Evolutionary conservation across 352 stramenopile species (phyloP), one percentile per base, ranked within the genome.

Genomic region (Globisporangium uncinulatum): DNA sequence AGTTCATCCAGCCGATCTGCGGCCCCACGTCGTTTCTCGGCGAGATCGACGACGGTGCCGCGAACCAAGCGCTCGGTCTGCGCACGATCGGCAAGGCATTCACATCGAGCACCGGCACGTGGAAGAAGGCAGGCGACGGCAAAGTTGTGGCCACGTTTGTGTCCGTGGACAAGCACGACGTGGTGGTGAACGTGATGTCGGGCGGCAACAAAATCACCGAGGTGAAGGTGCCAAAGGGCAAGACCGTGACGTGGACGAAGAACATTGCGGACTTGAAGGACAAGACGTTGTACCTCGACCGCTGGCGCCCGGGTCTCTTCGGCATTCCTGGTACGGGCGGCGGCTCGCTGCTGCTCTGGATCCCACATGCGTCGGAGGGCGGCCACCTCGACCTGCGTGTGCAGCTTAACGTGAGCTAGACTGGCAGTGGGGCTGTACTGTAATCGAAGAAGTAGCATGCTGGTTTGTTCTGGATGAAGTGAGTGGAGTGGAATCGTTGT

Each of bases 271-370:
- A 67, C 24, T 44, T 89, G 45, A 60, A 70, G 49, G 65, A 70
- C 54, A 86, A 82, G 70, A 90, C 80, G 10, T 21, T 88, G 48
- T 90, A 87, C 66, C 24, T 88, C 52, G 77, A 87, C 69, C 77
- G 79, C 10, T 89, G 76, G 74, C 78, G 81, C 11, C 62, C 74
- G 4, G 73, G 71, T 9, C 71, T 86, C 49, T 61, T 86, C 6
- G 72, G 75, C 31, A 52, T 91, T 10, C 74, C 79, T 3, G 71
- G 74, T 21, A 84, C 71, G 10, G 71, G 71, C 13, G 81, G 81
- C 46, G 81, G 81, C 13, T 89, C 81, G 21, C 56, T 89, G 10
- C 54, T 86, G 14, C 39, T 85, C 17, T 89, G 78, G 78, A 60
- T 91, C 8, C 75, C 81, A 14, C 60, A 74, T 29, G 54, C 66